Evolutionary conservation across 345 rosid species (phyloP), one percentile per base, ranked within the genome.

Genomic region (Euphorbia peplus): DNA sequence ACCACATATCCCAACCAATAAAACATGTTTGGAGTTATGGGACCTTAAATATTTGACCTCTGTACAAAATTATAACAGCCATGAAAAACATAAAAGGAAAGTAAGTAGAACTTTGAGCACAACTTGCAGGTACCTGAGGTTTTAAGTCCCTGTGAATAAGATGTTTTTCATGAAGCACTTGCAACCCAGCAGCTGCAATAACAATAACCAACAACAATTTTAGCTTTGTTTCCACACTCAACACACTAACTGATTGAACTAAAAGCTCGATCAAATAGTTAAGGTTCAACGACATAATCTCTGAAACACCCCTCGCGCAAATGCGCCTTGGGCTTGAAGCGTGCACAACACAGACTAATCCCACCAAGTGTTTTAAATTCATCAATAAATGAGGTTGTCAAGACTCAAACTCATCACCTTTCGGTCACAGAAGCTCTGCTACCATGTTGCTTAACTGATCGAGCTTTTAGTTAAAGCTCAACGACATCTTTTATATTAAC

Each of bases 111-210:
- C 46, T 42, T 56, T 28, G 61, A 60, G 26, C n/a, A 44, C n/a
- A 50, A 70, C 50, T 21, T 25, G 39, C 5, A 29, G 57, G 44
- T 56, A 88, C 97, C 95, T 90, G 92, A 30, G 95, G 97, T 78
- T 90, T 90, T 74, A 90, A 85, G 83, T 88, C 97, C 63, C 97
- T 70, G 56, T 90, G 97, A 64, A 90, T 85, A 64, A 81, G 88
- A 78, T 90, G 89, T 69, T 87, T 88, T 79, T 85, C 87, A 67
- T 87, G 90, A 78, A 90, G 93, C 66, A 85, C 97, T 81, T 87
- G 86, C 80, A 90, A 77, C 30, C 97, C 95, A 52, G 86, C 84
- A 78, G 95, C 97, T 90, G 83, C 84, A 81, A 2, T n/a, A 18
- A 52, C 14, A 32, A 22, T 13, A 12, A 21, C 16, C 48, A 68